Evolutionary conservation across 345 rosid genomes (phyloP).

Genomic region (Schrenkiella parvula): DNA sequence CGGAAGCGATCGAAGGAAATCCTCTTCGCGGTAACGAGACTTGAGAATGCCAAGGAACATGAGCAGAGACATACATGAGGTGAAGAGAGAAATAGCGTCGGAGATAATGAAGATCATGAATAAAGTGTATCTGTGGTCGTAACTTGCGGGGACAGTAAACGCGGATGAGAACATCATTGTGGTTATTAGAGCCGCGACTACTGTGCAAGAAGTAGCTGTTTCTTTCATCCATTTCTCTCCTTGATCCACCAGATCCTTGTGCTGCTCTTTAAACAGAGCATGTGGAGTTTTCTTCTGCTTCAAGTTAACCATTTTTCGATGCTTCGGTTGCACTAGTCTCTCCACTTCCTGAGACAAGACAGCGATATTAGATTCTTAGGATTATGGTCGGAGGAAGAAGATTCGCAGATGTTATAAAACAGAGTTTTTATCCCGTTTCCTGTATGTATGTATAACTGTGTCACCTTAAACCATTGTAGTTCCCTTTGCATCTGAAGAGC

Average conservation of each 20-base stretch:
- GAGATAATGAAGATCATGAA: slow-evolving; percentile 42
- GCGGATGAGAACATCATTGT: slow-evolving; percentile 61
- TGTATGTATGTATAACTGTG: neutral
- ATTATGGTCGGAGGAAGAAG: neutral
- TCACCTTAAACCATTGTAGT: slow-evolving; percentile 74
- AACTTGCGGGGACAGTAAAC: slow-evolving; percentile 49
- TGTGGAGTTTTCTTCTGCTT: slow-evolving; percentile 39
- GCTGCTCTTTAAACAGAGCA: slow-evolving; percentile 50
- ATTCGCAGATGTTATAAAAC: neutral
- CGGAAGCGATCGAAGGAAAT: slow-evolving; percentile 45
- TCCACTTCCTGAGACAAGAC: slow-evolving; percentile 55
- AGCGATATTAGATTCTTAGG: neutral
- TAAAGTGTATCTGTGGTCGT: neutral
- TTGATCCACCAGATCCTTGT: slow-evolving; percentile 37
- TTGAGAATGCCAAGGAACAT: slow-evolving; percentile 56
- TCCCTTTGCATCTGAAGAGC: slow-evolving; percentile 85
- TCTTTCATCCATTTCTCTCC: slow-evolving; percentile 60
- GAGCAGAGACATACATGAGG: slow-evolving; percentile 45
- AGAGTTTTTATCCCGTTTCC: neutral
- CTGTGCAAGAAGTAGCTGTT: slow-evolving; percentile 48
- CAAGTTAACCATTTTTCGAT: slow-evolving; percentile 51
- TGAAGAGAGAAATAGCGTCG: slow-evolving; percentile 48
- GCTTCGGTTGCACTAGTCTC: slow-evolving; percentile 59
- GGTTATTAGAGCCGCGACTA: slow-evolving; percentile 53
- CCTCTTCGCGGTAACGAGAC: slow-evolving; percentile 52